Evolutionary conservation across 192 early-diverging fungal species (phyloP).

Genomic region (Pilaira anomala): DNA sequence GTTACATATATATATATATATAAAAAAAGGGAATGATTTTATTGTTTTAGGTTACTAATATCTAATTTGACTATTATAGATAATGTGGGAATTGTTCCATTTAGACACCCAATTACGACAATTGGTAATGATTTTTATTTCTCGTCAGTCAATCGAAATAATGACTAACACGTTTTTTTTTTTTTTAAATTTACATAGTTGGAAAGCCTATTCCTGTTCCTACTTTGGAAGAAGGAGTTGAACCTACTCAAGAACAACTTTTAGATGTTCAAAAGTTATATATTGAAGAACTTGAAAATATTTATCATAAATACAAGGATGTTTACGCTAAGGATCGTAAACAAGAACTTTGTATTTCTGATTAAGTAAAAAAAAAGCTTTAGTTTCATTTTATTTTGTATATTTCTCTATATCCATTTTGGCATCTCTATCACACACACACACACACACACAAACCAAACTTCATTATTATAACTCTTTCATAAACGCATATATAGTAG

Average conservation of each 20-base stretch:
- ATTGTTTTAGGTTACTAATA: background rate
- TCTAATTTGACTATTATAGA: slow-evolving; percentile 34
- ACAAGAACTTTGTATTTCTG: slow-evolving; percentile 62
- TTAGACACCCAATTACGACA: slow-evolving; percentile 45
- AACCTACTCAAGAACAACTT: slow-evolving; percentile 62
- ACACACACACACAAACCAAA: too few relatives aligned
- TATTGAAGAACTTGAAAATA: slow-evolving; percentile 56
- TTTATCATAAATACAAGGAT: slow-evolving; percentile 74
- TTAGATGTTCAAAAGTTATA: slow-evolving; percentile 62
- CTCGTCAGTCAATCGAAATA: background rate
- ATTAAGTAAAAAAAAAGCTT: slow-evolving; percentile 39
- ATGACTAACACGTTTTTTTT: background rate
- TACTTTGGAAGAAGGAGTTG: slow-evolving; percentile 36
- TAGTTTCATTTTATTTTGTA: background rate
- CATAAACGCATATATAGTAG: too few relatives aligned
- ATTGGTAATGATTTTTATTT: slow-evolving; percentile 33
- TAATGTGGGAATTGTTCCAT: slow-evolving; percentile 49
- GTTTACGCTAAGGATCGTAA: slow-evolving; percentile 62
- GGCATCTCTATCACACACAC: background rate
- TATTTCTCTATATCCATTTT: background rate
- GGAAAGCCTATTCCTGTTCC: slow-evolving; percentile 66
- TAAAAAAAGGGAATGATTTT: background rate
- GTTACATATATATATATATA: too few relatives aligned
- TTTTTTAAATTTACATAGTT: slow-evolving; percentile 34
- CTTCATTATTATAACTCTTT: too few relatives aligned